phyloP scores from a whole-genome alignment of 129 eudicot genomes.

The Erigeron canadensis region DNA sequence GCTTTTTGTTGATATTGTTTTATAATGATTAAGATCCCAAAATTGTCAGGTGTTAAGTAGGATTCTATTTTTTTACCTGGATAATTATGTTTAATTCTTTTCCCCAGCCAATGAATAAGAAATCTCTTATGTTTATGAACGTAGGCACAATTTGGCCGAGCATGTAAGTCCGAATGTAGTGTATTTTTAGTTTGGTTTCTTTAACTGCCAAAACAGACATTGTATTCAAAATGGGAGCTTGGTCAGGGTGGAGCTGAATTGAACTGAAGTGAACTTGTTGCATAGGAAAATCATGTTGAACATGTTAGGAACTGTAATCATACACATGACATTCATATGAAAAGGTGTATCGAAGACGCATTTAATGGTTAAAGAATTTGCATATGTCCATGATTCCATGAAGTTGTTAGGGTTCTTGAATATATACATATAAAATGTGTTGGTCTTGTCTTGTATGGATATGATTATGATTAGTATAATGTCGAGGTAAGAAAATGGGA shows the following conservation, averaged over 20 bases:
- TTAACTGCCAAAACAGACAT: background rate
- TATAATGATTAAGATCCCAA: background rate
- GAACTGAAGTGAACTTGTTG: background rate
- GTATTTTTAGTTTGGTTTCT: too few relatives aligned
- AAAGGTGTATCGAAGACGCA: background rate
- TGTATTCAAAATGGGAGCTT: background rate
- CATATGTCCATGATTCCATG: background rate
- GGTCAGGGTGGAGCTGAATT: background rate
- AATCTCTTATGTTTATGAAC: background rate
- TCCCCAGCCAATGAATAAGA: background rate
- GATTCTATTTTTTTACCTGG: background rate
- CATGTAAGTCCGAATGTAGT: too few relatives aligned
- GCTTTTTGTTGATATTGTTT: background rate
- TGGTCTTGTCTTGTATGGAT: background rate
- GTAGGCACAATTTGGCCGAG: background rate
- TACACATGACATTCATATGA: background rate
- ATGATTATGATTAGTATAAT: too few relatives aligned
- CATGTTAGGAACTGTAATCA: background rate
- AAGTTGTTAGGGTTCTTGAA: background rate
- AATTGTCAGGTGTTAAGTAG: background rate
- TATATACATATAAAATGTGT: background rate
- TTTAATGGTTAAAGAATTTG: background rate
- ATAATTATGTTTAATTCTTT: background rate
- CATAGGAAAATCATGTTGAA: background rate
- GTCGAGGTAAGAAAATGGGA: too few relatives aligned